These are phyloP conservation scores for Olyra latifolia DNA, from an alignment of 176 grass and related monocot genomes.

Conservation along the genomic window DNA sequence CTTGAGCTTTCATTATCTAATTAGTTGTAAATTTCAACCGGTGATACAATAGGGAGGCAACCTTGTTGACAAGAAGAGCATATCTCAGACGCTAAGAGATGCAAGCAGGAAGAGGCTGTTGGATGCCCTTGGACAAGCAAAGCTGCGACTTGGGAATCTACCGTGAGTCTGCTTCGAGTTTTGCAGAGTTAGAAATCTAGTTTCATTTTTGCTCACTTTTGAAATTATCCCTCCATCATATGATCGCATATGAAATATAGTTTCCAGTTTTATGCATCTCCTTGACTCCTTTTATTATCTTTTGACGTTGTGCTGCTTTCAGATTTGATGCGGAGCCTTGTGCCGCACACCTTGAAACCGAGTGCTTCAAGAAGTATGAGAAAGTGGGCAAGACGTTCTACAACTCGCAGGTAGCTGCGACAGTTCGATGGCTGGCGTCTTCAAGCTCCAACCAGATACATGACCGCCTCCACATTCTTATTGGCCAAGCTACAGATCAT, in stretches of 20 bases:
- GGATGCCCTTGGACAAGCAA: constrained; percentile 57
- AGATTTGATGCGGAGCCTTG: constrained; percentile 50
- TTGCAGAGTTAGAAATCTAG: constrained; percentile 6
- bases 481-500: neutral
- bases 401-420: constrained; percentile 91
- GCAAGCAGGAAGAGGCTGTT: constrained; percentile 61
- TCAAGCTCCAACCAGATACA: constrained; percentile 64
- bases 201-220: neutral
- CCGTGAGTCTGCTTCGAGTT: constrained; percentile 47
- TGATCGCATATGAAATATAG: neutral
- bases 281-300: neutral
- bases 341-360: constrained; percentile 71
- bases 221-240: neutral
- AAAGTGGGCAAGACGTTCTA: constrained; percentile 89
- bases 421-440: constrained; percentile 72
- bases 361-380: constrained; percentile 85
- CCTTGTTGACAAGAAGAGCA: constrained; percentile 67
- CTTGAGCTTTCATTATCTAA: neutral
- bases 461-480: constrained; percentile 42
- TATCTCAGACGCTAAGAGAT: constrained; percentile 76
- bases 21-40: constrained; percentile 8
- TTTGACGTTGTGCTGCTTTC: constrained; percentile 7
- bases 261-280: neutral
- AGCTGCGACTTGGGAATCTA: constrained; percentile 51
- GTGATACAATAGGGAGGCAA: constrained; percentile 43